Percentiles rank a stretch among this genome's conserved stretches.
Conservation (phyloP, 345 rosid genomes). For the Eucalyptus regnans region DNA sequence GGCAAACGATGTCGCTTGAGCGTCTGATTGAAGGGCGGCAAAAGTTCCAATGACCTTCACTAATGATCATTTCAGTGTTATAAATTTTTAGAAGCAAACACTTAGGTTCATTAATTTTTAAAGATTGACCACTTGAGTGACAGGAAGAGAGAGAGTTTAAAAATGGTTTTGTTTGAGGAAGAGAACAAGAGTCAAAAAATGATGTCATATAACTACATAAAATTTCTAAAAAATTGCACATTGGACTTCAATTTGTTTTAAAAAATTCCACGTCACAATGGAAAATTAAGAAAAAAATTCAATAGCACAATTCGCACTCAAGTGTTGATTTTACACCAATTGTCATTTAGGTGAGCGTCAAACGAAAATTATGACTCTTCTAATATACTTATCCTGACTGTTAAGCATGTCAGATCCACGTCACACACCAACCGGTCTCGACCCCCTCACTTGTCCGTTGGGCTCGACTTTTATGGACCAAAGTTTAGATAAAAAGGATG, state of each 20-base stretch:
- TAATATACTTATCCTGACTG: not conserved
- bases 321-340: not conserved
- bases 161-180: no score
- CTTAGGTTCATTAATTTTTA: not conserved
- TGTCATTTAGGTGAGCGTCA: not conserved
- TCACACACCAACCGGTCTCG: not conserved
- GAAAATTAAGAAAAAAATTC: not conserved
- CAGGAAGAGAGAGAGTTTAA: not conserved
- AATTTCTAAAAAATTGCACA: no score
- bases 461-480: not conserved
- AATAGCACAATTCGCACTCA: not conserved
- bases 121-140: not conserved
- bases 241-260: no score
- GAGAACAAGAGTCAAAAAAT: not conserved
- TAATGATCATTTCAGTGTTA: rapidly evolving
- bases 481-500: not conserved
- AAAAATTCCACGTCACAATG: rapidly evolving
- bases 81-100: not conserved
- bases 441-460: not conserved
- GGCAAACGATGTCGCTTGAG: not conserved
- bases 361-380: no score
- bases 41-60: no score
- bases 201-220: rapidly evolving
- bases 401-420: not conserved
- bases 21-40: rapidly evolving